Percentiles rank a stretch among this genome's conserved stretches.
Evolutionary conservation across 768 basidiomycete genomes (phyloP).

Genomic region (Panaeolus cyanescens): DNA sequence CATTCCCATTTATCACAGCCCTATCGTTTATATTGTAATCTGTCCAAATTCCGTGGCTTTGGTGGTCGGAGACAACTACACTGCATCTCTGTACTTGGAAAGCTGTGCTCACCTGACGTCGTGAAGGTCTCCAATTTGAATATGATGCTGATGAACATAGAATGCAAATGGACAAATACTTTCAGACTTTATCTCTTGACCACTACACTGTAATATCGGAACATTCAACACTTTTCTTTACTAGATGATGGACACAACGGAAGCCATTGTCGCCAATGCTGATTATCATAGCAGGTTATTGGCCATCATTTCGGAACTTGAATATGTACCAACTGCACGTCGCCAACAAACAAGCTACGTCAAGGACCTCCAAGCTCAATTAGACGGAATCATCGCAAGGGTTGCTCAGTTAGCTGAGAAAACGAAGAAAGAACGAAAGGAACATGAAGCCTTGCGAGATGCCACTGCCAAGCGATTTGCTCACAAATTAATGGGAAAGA

Average conservation of each 20-base stretch:
- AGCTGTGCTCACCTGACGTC: conserved; percentile 2
- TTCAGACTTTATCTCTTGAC: background rate
- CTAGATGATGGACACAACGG: conserved; percentile 26
- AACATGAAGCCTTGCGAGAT: conserved; percentile 41
- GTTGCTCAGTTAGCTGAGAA: conserved; percentile 31
- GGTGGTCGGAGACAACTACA: no score
- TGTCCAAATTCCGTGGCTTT: no score
- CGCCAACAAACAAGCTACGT: conserved; percentile 37
- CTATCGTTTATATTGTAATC: no score
- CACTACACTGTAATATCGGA: background rate
- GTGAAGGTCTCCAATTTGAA: background rate
- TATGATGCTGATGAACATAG: background rate
- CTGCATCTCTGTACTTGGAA: no score
- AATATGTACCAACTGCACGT: conserved; percentile 40
- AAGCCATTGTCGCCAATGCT: conserved; percentile 38
- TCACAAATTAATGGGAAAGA: conserved; percentile 40
- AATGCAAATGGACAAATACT: background rate
- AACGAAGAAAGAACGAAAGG: conserved; percentile 47
- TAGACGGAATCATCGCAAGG: conserved; percentile 21
- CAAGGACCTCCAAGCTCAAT: conserved; percentile 31
- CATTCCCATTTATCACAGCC: no score
- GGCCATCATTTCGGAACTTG: conserved; percentile 33
- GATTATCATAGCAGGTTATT: conserved; percentile 39
- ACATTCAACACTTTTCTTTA: background rate
- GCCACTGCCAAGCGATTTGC: conserved; percentile 40